Evolutionary conservation across 2,329 filamentous ascomycete species (phyloP).

Genomic region (Fusarium compactum): DNA sequence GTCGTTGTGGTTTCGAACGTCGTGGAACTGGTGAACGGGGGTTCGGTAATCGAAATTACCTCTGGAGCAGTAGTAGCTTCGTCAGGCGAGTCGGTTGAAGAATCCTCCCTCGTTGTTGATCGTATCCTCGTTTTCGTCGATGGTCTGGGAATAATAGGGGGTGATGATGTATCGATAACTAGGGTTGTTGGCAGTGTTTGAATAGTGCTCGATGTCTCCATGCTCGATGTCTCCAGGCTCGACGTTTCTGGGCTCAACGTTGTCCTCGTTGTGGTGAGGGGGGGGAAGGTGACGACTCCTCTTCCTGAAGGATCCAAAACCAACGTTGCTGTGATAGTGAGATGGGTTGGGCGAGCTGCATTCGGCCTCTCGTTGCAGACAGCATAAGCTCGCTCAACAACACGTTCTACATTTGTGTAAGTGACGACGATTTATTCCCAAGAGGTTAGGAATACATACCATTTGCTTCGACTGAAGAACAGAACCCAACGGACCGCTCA

Average conservation of each 20-base stretch:
- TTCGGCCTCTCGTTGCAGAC: conserved; percentile 67
- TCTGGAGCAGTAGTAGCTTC: conserved; percentile 7
- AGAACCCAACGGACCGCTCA: conserved; percentile 63
- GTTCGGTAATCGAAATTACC: conserved; percentile 24
- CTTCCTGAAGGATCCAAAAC: conserved; percentile 51
- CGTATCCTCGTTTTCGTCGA: conserved; percentile 20
- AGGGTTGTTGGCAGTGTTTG: conserved; percentile 47
- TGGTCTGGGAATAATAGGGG: conserved; percentile 34
- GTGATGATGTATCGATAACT: conserved; percentile 46
- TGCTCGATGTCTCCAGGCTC: conserved; percentile 5
- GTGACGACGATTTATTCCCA: background rate
- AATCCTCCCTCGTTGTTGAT: conserved; percentile 10
- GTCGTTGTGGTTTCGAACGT: conserved; percentile 20
- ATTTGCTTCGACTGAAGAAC: conserved; percentile 59
- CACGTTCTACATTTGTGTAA: conserved; percentile 50
- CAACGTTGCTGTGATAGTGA: conserved; percentile 69
- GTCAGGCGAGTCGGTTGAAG: conserved; percentile 3
- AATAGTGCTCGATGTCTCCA: conserved; percentile 28
- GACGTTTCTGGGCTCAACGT: conserved; percentile 26
- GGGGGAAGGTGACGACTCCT: conserved; percentile 49
- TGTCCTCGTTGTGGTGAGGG: conserved; percentile 17
- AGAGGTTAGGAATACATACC: conserved; percentile 44
- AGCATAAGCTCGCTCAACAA: conserved; percentile 63
- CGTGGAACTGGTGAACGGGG: conserved; percentile 14
- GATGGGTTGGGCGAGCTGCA: conserved; percentile 69